Conservation (phyloP, 441 rosid species). For the Populus hybrid region DNA sequence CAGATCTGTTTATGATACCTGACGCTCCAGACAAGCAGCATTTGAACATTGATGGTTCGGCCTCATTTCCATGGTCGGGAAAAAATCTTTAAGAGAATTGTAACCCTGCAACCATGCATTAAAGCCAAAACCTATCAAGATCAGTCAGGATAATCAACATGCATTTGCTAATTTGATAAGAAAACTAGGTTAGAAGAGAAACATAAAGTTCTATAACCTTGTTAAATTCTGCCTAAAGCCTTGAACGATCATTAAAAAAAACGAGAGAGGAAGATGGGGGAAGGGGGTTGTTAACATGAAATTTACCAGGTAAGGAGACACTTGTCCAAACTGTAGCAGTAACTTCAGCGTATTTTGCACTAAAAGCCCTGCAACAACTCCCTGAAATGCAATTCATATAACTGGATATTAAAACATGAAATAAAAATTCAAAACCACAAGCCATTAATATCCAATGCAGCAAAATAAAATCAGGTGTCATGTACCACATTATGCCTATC, state of each 20-base stretch:
- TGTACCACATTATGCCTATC: neutral
- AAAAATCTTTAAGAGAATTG: constrained; percentile 93
- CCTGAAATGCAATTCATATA: constrained; percentile 45
- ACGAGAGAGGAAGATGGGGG: constrained; percentile 1
- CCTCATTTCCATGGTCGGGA: constrained; percentile 97
- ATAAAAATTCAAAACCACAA: neutral
- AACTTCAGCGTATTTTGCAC: constrained; percentile 90
- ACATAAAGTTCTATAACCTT: neutral
- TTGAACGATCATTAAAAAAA: neutral
- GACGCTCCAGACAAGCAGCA: constrained; percentile 82
- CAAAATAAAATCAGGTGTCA: neutral
- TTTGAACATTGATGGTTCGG: constrained; percentile 96
- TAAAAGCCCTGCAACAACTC: constrained; percentile 96
- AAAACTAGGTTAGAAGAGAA: neutral
- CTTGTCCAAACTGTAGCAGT: constrained; percentile 80
- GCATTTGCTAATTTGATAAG: neutral
- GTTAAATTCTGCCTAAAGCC: neutral
- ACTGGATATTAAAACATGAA: constrained; percentile 10
- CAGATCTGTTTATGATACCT: constrained; percentile 45
- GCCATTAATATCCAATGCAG: neutral
- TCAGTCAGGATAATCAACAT: constrained; percentile 5
- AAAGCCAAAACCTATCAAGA: constrained; percentile 16
- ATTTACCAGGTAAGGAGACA: constrained; percentile 85
- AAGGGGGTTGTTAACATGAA: constrained; percentile 3
- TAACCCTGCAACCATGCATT: constrained; percentile 62